Evolutionary conservation across 2,329 filamentous ascomycete species (phyloP), one percentile per base, ranked within the genome.

Genomic region (Juglanconis oblonga): DNA sequence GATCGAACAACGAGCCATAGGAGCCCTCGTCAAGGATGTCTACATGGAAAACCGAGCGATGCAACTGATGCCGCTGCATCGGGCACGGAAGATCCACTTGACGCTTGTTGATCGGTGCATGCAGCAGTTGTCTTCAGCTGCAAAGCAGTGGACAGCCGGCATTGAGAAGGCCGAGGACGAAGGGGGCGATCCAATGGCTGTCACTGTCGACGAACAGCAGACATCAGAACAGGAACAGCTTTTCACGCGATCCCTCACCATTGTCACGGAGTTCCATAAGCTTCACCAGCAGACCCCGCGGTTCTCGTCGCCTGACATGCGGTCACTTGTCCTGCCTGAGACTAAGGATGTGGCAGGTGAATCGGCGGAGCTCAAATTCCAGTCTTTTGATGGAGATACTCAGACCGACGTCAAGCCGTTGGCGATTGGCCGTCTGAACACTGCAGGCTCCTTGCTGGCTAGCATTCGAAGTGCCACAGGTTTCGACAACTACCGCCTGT

Each of bases 401-500:
- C 81, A 85, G 57, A 87, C 84, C 1, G 83, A 84, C 11, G 81
- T 92, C 32, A 81, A 81, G 66, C 77, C 79, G 1, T 74, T 95
- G 35, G 77, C 77, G 33, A 87, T 95, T 65, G 90, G 90, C 1
- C 81, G 83, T 49, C 80, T 84, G 32, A 91, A 93, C 59, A 95
- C 89, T 0, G 82, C 85, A 6, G 82, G 84, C 1, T 87, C 90
- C 47, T 76, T 96, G 5, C 79, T 90, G 35, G 85, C 87, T 17
- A 86, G 81, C 59, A 73, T 96, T 45, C 81, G 83, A 36, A 81
- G 87, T 62, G 83, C 82, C 14, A 94, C 90, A 0, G 89, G 90
- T 0, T 95, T 93, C 69, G 83, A 87, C 5, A 91, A 89, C 67
- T 90, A 92, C 67, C 87, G 85, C 3, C 78, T 91, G 1, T 94